A percentile compares a stretch with the other conserved stretches of the same genome.
Conservation (phyloP, 2,329 filamentous ascomycete genomes). For the Pseudogymnoascus sp. region DNA sequence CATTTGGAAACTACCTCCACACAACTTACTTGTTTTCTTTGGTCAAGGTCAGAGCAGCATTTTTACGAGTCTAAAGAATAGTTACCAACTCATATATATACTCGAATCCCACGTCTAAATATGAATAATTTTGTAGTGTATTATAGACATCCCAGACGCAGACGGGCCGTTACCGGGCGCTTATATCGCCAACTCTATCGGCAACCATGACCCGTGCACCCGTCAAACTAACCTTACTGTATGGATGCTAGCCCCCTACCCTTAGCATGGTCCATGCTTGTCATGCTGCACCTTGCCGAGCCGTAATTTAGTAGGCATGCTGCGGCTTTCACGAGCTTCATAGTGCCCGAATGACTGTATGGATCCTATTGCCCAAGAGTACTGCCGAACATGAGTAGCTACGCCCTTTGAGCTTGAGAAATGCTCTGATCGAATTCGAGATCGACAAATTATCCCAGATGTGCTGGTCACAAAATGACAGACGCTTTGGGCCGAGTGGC, state of each 20-base stretch:
- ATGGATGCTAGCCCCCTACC: neutral
- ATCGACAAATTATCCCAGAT: neutral
- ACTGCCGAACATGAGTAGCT: neutral
- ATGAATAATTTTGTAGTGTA: too few species aligned
- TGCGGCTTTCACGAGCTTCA: slow-evolving; percentile 1
- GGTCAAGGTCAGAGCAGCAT: too few species aligned
- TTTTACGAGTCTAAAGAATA: too few species aligned
- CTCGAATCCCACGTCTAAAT: neutral
- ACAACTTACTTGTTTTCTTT: too few species aligned
- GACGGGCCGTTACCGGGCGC: neutral
- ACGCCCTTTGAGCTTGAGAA: neutral
- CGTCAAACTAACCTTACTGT: slow-evolving; percentile 1
- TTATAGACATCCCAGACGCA: neutral
- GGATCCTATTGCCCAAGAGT: neutral
- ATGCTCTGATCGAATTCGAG: neutral
- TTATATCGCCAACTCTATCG: neutral
- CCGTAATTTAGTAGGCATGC: neutral
- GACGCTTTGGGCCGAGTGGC: slow-evolving; percentile 1
- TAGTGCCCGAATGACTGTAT: neutral
- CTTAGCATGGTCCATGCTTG: neutral
- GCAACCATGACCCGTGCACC: neutral
- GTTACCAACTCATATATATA: neutral
- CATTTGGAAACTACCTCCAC: too few species aligned
- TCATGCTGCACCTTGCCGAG: neutral
- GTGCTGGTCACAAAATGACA: neutral